These are phyloP conservation scores for Linnemannia zychae DNA, from an alignment of 192 early-diverging fungal genomes.

Conservation along the genomic window DNA sequence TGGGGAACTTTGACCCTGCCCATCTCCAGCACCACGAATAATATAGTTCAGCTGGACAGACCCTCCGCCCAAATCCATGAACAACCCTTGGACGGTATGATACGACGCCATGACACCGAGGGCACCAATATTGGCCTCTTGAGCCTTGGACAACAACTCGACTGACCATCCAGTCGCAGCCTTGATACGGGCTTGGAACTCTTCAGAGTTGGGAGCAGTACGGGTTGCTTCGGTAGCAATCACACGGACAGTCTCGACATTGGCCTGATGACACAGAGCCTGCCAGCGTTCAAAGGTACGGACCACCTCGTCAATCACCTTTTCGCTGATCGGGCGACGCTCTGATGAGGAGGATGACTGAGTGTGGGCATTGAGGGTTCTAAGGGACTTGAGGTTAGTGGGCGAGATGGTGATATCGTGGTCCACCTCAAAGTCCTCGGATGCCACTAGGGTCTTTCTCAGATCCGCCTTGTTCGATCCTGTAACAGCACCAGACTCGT, in stretches of 20 bases:
- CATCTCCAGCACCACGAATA: slow-evolving; percentile 42
- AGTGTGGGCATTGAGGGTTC: slow-evolving; percentile 1
- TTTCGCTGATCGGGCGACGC: slow-evolving; percentile 57
- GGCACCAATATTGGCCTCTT: slow-evolving; percentile 67
- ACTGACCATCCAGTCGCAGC: slow-evolving; percentile 60
- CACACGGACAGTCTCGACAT: slow-evolving; percentile 59
- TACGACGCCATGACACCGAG: slow-evolving; percentile 67
- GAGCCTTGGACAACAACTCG: slow-evolving; percentile 54
- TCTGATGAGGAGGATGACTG: not conserved
- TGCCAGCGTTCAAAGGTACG: slow-evolving; percentile 67
- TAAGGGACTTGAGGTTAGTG: not conserved
- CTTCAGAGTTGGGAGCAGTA: slow-evolving; percentile 61
- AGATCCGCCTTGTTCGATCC: slow-evolving; percentile 13
- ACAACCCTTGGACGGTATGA: slow-evolving; percentile 64
- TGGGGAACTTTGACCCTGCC: slow-evolving; percentile 33
- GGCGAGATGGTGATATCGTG: slow-evolving; percentile 12
- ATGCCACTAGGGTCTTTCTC: slow-evolving; percentile 33
- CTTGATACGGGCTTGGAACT: slow-evolving; percentile 61
- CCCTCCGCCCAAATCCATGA: slow-evolving; percentile 70
- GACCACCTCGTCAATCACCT: slow-evolving; percentile 62
- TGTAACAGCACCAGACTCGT: not conserved
- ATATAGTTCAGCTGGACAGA: slow-evolving; percentile 71
- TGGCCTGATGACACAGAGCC: slow-evolving; percentile 56
- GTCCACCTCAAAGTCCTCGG: slow-evolving; percentile 18
- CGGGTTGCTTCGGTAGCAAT: slow-evolving; percentile 71